Evolutionary conservation across 2,329 filamentous ascomycete species (phyloP), one percentile per base, ranked within the genome.

Genomic region (Botrytis byssoidea): DNA sequence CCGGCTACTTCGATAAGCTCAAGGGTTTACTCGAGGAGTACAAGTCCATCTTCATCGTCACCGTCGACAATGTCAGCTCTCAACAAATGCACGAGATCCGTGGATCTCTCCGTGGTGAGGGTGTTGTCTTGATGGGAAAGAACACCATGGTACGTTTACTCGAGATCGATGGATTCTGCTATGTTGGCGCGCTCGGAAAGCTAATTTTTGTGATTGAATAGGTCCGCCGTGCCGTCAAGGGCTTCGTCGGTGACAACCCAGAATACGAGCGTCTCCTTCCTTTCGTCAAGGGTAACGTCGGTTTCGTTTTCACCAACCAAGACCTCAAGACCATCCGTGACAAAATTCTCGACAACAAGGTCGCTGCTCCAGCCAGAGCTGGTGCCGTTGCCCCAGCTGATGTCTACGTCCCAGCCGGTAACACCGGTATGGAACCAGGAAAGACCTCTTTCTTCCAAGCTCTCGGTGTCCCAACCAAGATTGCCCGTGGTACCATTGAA

Each of bases 361-460:
- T 99, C 84, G 95, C 95, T 80, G 96, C 96, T 79, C 96, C 96
- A 79, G 96, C 96, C 81, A 94, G 96, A 93, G 95, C 96, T 82
- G 97, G 97, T 92, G 96, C 97, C 83, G 83, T 99, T 81, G 97
- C 96, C 80, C 96, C 97, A 80, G 86, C 84, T 83, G 97, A 99
- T 86, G 96, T 99, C 84, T 99, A 87, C 88, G 85, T 99, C 80
- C 96, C 96, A 80, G 96, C 95, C 81, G 96, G 96, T 87, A 99
- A 99, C 93, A 99, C 96, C 83, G 96, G 96, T 88, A 99, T 99
- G 96, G 96, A 99, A 87, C 97, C 96, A 84, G 97, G 97, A 86
- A 99, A 99, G 93, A 99, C 96, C 83, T 98, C 96, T 84, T 99
- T 99, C 94, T 99, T 99, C 95, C 96, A 99, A 92, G 96, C 96